Evolutionary conservation across 1,284 basidiomycete species (phyloP).

Genomic region (Apiotrichum veenhuisii): DNA sequence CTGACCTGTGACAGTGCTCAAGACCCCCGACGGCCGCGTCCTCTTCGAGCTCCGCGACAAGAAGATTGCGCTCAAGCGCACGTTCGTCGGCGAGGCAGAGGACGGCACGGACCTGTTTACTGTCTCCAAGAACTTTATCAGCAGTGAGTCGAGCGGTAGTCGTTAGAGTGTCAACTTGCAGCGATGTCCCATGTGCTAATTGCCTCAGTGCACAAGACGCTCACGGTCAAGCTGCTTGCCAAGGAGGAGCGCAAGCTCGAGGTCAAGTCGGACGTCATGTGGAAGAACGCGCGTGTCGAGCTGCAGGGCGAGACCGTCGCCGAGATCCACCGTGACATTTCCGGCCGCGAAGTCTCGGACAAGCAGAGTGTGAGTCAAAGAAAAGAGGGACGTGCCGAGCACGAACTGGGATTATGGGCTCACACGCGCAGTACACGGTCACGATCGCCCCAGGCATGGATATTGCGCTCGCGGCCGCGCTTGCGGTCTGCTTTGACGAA

Average conservation of each 20-base stretch:
- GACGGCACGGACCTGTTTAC: neutral
- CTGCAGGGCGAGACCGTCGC: conserved; percentile 5
- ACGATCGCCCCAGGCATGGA: conserved; percentile 15
- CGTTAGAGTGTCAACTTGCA: neutral
- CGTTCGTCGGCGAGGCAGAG: neutral
- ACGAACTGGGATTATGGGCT: too few species aligned
- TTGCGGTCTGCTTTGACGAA: conserved; percentile 13
- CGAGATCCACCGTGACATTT: neutral
- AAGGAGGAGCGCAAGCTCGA: conserved; percentile 4
- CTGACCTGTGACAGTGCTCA: neutral
- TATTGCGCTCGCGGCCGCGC: conserved; percentile 10
- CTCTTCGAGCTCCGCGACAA: neutral
- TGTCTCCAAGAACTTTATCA: neutral
- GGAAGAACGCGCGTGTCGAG: neutral
- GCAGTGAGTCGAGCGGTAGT: neutral
- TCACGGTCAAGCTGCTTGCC: neutral
- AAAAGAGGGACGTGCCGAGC: too few species aligned
- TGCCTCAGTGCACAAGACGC: neutral
- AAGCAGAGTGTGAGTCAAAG: conserved; percentile 10
- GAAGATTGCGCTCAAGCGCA: neutral
- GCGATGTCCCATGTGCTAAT: neutral
- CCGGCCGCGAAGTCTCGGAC: neutral
- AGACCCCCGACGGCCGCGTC: neutral
- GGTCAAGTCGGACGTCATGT: neutral
- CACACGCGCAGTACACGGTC: conserved; percentile 4